phyloP scores from a whole-genome alignment of 179 eudicot genomes.

The Dionaea muscipula region DNA sequence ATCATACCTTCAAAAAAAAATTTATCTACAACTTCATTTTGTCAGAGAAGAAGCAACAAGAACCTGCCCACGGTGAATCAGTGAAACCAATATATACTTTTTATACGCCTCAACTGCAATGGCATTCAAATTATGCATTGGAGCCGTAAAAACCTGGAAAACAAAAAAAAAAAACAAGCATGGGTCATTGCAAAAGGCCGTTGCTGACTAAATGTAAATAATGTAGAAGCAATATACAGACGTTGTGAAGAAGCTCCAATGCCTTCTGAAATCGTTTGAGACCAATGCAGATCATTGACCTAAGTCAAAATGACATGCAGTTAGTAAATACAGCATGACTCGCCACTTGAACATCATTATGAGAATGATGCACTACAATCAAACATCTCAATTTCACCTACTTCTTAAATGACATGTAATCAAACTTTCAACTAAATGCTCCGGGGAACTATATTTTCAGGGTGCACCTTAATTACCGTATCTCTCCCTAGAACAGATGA shows the following conservation, averaged over 20 bases:
- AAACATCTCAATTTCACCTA: no score
- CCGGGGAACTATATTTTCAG: no score
- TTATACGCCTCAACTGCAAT: conserved; percentile 96
- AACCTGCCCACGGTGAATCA: conserved; percentile 90
- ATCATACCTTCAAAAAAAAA: neutral
- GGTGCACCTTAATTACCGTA: no score
- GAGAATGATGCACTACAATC: neutral
- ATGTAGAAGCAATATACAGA: conserved; percentile 14
- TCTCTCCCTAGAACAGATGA: no score
- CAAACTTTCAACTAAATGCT: no score
- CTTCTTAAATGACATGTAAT: no score
- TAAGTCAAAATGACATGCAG: conserved; percentile 16
- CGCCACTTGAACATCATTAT: neutral
- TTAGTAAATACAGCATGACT: conserved; percentile 4
- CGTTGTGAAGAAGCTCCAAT: conserved; percentile 80
- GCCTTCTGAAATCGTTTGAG: conserved; percentile 60
- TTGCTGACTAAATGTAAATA: neutral
- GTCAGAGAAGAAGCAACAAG: conserved; percentile 2
- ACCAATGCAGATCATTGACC: conserved; percentile 88
- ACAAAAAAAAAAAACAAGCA: neutral
- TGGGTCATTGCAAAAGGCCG: conserved; percentile 3
- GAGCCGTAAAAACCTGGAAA: conserved; percentile 83
- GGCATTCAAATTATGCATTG: conserved; percentile 63
- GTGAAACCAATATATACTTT: conserved; percentile 77
- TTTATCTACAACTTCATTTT: neutral